A percentile compares a stretch with the other conserved stretches of the same genome.
Conservation (phyloP, 1,284 basidiomycete species). For the Gymnopus androsaceus region DNA sequence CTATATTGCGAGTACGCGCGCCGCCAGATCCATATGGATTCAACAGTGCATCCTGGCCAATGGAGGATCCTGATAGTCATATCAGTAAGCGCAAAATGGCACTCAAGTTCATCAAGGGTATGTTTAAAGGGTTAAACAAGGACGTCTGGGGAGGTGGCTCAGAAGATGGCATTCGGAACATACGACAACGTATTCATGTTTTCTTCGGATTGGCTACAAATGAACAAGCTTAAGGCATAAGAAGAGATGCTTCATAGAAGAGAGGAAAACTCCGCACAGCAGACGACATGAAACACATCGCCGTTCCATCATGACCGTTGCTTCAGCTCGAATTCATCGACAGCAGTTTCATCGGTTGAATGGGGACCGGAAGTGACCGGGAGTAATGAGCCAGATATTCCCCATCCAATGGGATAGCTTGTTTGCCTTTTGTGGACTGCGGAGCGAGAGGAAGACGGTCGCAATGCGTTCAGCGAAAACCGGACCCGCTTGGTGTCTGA, state of each 20-base stretch:
- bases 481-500: background rate
- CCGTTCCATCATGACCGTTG: background rate
- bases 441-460: background rate
- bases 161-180: background rate
- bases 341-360: background rate
- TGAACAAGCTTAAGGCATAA: background rate
- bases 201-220: background rate
- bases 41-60: no score
- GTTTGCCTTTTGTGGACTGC: background rate
- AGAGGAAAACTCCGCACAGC: background rate
- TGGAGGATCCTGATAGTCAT: no score
- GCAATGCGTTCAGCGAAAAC: background rate
- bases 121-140: no score
- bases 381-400: background rate
- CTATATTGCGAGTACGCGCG: no score
- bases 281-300: constrained; percentile 1
- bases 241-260: background rate
- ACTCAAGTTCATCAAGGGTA: no score
- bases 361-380: background rate
- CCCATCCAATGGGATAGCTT: background rate
- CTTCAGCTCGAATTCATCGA: background rate
- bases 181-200: background rate
- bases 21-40: no score
- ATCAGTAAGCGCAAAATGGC: no score
- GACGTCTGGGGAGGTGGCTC: no score